Base-by-base conservation (phyloP, 805 yeast species). In the Sungouiozyma intestinalis region DNA sequence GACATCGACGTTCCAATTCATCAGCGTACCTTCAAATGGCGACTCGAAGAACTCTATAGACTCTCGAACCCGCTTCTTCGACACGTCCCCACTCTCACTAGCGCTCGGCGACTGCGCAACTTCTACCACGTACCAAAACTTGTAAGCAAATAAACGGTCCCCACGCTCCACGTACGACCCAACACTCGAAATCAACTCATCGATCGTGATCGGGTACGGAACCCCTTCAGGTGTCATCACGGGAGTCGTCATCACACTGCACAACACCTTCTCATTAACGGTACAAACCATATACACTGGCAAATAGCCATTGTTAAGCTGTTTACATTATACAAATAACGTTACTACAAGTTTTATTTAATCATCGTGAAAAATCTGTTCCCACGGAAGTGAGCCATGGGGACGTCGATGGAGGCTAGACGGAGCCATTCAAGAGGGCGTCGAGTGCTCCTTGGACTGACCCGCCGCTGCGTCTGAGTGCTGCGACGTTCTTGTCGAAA, bases 361-460 rank as follows among this genome's bases (percentile, higher is more conserved):
- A 24, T 27, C 40, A 27, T 29, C n/a, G 31, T 6, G 35, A 11
- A 19, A 31, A 16, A 38, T 38, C 18, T 21, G 16, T 21, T 38
- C 35, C 14, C 20, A 38, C 19, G 40, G 16, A 20, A 11, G 6
- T 6, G 29, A 11, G 9, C 29, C 11, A 11, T 24, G 29, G 29
- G n/a, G n/a, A n/a, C n/a, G n/a, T n/a, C n/a, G n/a, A n/a, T n/a
- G n/a, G n/a, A n/a, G n/a, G n/a, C 52, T 60, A 76, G 35, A 74
- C 71, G 43, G 66, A 64, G 20, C 83, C 84, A 47, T 73, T 81
- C 44, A 88, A 71, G 52, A 88, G 67, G 41, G 85, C 84, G 63
- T 90, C 97, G 40, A 90, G 71, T 9, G 98, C 98, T 37, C 97
- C 97, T 66, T 90, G 96, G 19, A 90, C 97, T 48, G 88, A 85